Evolutionary conservation across 163 green algal species (phyloP).

Genomic region (Chlamydomonas reinhardtii): DNA sequence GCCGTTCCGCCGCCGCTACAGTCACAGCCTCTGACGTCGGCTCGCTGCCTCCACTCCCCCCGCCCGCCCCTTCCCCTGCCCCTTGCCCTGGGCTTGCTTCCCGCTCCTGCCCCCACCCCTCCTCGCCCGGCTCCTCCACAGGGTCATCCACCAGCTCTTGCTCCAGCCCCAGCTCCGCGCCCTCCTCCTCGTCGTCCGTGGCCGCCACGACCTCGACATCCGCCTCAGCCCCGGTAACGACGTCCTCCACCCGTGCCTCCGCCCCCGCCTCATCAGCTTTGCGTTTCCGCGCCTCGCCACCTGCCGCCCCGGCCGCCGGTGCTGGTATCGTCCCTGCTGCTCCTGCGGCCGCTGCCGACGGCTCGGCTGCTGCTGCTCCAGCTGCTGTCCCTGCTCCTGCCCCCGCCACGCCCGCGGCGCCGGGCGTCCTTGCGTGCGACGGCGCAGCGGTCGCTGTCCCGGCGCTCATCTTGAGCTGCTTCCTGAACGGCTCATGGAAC

Average conservation of each 20-base stretch:
- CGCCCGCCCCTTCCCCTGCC: neutral
- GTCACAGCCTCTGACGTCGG: neutral
- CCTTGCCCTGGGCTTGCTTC: neutral
- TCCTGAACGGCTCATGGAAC: slow-evolving; percentile 71
- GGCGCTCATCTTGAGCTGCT: slow-evolving; percentile 29
- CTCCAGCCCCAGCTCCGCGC: neutral
- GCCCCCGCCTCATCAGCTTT: neutral
- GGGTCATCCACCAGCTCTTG: neutral
- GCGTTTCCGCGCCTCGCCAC: too few relatives aligned
- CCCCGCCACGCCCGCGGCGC: neutral
- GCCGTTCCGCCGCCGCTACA: neutral
- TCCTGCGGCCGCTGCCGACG: too few relatives aligned
- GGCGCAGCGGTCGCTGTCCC: neutral
- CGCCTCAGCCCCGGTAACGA: neutral
- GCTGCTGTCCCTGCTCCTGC: neutral
- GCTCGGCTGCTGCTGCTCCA: neutral
- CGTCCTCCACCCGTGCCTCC: neutral
- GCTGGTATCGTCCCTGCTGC: neutral
- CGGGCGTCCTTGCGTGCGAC: neutral
- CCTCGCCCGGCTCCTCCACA: neutral
- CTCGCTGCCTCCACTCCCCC: neutral
- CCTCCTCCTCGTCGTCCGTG: neutral
- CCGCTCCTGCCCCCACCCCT: neutral
- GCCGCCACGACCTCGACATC: neutral
- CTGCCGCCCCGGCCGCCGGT: neutral